Evolutionary conservation across 1,139 yeast species (phyloP).

Genomic region (Suhomyces choctaworum): DNA sequence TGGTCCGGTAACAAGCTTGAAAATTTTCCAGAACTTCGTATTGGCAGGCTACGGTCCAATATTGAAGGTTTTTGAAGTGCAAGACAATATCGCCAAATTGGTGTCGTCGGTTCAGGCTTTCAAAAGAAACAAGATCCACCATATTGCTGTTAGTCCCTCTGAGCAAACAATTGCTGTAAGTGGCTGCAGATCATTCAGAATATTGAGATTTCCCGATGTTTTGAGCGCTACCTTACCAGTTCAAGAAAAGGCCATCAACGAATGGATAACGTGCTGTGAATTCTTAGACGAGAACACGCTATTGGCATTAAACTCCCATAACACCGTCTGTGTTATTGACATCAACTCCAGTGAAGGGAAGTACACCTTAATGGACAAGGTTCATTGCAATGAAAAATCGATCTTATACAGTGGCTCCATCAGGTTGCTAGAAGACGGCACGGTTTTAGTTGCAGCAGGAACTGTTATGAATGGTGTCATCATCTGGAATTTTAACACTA

Average conservation of each 20-base stretch:
- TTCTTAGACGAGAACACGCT: conserved; percentile 42
- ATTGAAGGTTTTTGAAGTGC: conserved; percentile 52
- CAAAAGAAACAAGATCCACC: conserved; percentile 75
- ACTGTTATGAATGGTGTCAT: conserved; percentile 89
- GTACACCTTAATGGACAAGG: conserved; percentile 36
- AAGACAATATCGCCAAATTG: conserved; percentile 37
- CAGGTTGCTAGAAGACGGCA: conserved; percentile 39
- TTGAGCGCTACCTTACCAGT: conserved; percentile 2
- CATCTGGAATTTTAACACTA: conserved; percentile 63
- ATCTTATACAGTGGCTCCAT: conserved; percentile 86
- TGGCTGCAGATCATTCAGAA: conserved; percentile 73
- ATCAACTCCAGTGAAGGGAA: conserved; percentile 15
- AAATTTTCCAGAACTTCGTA: conserved; percentile 40
- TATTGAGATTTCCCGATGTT: conserved; percentile 26
- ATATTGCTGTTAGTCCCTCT: conserved; percentile 47
- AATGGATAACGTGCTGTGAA: conserved; percentile 73
- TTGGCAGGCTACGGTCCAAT: conserved; percentile 78
- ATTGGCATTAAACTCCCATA: conserved; percentile 77
- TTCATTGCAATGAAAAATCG: conserved; percentile 70
- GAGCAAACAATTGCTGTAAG: conserved; percentile 45
- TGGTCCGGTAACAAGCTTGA: conserved; percentile 76
- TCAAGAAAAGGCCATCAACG: conserved; percentile 57
- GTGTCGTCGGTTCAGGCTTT: conserved; percentile 52
- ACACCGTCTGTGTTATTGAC: conserved; percentile 57
- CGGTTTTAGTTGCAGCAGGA: conserved; percentile 73